Evolutionary conservation across 345 rosid species (phyloP).

Genomic region (Linum lewisii): DNA sequence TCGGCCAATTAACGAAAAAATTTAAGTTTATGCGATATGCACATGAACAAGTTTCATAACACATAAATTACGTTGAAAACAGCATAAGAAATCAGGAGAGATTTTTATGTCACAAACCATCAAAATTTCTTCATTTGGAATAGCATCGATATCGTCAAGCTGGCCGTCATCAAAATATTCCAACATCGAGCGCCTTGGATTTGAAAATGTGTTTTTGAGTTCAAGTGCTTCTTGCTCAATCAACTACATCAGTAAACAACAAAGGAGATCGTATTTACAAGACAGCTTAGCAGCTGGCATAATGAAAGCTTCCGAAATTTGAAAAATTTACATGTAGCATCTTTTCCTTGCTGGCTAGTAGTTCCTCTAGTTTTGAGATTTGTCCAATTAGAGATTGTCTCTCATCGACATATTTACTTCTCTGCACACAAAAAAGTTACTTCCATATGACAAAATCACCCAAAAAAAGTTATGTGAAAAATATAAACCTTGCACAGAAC

Average conservation of each 20-base stretch:
- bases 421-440: conserved; percentile 32
- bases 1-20: not conserved
- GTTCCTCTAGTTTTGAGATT: conserved; percentile 58
- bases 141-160: conserved; percentile 79
- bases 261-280: not conserved
- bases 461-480: conserved; percentile 3
- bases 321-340: conserved; percentile 51
- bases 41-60: not conserved
- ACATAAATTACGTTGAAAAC: not conserved
- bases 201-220: conserved; percentile 66
- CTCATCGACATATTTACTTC: conserved; percentile 68
- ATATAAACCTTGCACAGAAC: not conserved
- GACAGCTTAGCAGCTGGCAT: not conserved
- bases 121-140: conserved; percentile 92
- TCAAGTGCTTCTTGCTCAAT: conserved; percentile 80
- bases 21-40: not conserved
- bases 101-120: conserved; percentile 39
- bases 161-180: conserved; percentile 81
- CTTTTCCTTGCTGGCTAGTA: conserved; percentile 62
- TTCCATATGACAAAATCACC: conserved; percentile 5
- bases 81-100: not conserved
- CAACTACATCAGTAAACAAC: conserved; percentile 25
- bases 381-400: conserved; percentile 52
- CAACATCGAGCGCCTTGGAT: conserved; percentile 66
- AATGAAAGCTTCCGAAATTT: conserved; percentile 1